Percentiles rank a stretch among this genome's conserved stretches.
Conservation (phyloP, 306 rosid species). For the Benincasa hispida region DNA sequence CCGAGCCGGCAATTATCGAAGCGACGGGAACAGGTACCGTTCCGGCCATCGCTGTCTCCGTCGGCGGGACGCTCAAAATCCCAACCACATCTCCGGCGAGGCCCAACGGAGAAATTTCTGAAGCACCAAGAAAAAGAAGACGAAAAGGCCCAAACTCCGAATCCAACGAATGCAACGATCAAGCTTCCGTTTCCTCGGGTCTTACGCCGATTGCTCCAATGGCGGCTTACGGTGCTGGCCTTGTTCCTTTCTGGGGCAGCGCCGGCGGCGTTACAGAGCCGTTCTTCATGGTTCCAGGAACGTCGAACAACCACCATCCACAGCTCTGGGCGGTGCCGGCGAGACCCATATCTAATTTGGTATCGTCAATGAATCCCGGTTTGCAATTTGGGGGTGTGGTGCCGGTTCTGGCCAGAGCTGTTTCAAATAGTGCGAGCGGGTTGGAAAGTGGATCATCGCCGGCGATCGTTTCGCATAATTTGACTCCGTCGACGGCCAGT, state of each 20-base stretch:
- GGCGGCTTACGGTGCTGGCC: constrained; percentile 10
- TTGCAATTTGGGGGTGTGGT: constrained; percentile 18
- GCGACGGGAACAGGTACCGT: constrained; percentile 81
- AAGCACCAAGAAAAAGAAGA: constrained; percentile 29
- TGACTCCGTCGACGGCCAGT: constrained; percentile 16
- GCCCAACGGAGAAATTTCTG: constrained; percentile 28
- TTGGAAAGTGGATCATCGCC: constrained; percentile 15
- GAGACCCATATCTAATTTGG: constrained; percentile 53
- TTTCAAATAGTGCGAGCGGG: constrained; percentile 13
- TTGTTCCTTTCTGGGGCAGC: constrained; percentile 49
- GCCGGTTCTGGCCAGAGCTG: constrained; percentile 12
- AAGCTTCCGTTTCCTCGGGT: constrained; percentile 43
- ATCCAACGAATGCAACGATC: constrained; percentile 37
- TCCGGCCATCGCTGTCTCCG: constrained; percentile 80
- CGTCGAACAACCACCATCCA: constrained; percentile 17
- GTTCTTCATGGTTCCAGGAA: constrained; percentile 35
- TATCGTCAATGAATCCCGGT: constrained; percentile 29
- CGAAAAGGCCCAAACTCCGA: constrained; percentile 32
- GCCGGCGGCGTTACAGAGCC: constrained; percentile 33
- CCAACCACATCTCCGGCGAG: constrained; percentile 61
- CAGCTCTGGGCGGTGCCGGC: constrained; percentile 71
- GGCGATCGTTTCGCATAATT: constrained; percentile 26
- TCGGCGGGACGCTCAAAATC: constrained; percentile 60
- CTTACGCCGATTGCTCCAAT: constrained; percentile 45
- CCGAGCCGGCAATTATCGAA: constrained; percentile 58